Evolutionary conservation across 371 early-diverging fungal genomes (phyloP).

Genomic region (Fennellomyces sp.): DNA sequence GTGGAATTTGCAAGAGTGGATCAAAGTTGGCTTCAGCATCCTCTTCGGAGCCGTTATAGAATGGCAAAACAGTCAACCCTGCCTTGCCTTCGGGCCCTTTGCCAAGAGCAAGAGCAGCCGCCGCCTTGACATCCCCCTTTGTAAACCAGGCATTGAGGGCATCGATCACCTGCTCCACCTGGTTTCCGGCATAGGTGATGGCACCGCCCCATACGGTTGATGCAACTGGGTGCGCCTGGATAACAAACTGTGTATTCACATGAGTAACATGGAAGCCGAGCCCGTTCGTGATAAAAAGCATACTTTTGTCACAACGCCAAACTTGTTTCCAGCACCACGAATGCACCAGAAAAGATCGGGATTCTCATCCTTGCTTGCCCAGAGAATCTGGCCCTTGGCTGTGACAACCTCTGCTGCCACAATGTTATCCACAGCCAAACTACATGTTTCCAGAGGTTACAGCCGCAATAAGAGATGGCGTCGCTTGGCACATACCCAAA

Average conservation of each 20-base stretch:
- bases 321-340: conserved; percentile 66
- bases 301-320: conserved; percentile 57
- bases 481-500: conserved; percentile 26
- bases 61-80: conserved; percentile 20
- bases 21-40: conserved; percentile 22
- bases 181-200: conserved; percentile 17
- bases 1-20: conserved; percentile 15
- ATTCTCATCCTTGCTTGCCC: conserved; percentile 39
- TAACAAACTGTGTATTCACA: conserved; percentile 15
- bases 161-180: conserved; percentile 21
- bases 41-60: conserved; percentile 26
- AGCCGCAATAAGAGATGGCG: not conserved
- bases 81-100: conserved; percentile 22
- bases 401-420: conserved; percentile 49
- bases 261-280: not conserved
- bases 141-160: conserved; percentile 31
- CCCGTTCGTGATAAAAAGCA: not conserved
- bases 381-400: conserved; percentile 48
- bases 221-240: conserved; percentile 23
- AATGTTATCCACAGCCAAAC: conserved; percentile 52
- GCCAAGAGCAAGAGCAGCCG: conserved; percentile 22
- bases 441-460: not conserved
- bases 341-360: conserved; percentile 61
- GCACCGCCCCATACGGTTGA: conserved; percentile 26
- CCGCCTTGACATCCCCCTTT: conserved; percentile 25